Percentiles rank a stretch among this genome's conserved stretches.
Conservation (phyloP, 106 monocot species). For the Ottelia alismoides region DNA sequence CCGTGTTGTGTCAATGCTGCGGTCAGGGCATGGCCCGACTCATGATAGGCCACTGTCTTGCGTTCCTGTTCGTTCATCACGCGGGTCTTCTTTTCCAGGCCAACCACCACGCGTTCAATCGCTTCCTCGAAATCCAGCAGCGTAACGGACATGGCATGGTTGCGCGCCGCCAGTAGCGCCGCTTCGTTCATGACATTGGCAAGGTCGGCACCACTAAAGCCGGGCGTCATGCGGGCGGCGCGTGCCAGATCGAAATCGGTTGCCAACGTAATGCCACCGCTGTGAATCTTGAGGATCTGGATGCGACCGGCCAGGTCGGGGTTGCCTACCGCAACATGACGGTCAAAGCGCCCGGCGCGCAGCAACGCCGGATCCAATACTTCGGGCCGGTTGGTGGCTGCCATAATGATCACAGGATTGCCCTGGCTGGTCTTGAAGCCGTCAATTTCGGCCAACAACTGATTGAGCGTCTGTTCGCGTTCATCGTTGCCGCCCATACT, state of each 20-base stretch:
- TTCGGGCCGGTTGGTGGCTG: too few relatives aligned
- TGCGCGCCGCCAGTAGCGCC: too few relatives aligned
- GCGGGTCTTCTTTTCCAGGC: too few relatives aligned
- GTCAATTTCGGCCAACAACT: too few relatives aligned
- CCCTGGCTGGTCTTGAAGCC: constrained; percentile 29
- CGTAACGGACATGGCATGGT: too few relatives aligned
- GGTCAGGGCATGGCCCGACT: constrained; percentile 14
- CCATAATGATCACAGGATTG: constrained; percentile 25
- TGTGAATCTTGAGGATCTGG: constrained; percentile 29
- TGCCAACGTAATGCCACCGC: constrained; percentile 22
- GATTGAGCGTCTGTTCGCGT: too few relatives aligned
- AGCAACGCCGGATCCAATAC: too few relatives aligned
- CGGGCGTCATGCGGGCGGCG: constrained; percentile 14
- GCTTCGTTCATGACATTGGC: constrained; percentile 16
- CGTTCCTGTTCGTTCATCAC: constrained; percentile 11
- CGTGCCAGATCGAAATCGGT: constrained; percentile 8
- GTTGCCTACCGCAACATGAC: constrained; percentile 24
- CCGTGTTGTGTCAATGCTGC: constrained; percentile 10
- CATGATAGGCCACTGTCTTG: constrained; percentile 10
- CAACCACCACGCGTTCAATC: too few relatives aligned
- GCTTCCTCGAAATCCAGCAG: too few relatives aligned
- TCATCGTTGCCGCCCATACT: constrained; percentile 31
- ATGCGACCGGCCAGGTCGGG: constrained; percentile 34
- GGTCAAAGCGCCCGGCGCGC: constrained; percentile 44
- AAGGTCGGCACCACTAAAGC: constrained; percentile 18